A percentile compares a stretch with the other conserved stretches of the same genome.
phyloP scores from a whole-genome alignment of 129 eudicot species.

The Rutidosis leptorrhynchoides region DNA sequence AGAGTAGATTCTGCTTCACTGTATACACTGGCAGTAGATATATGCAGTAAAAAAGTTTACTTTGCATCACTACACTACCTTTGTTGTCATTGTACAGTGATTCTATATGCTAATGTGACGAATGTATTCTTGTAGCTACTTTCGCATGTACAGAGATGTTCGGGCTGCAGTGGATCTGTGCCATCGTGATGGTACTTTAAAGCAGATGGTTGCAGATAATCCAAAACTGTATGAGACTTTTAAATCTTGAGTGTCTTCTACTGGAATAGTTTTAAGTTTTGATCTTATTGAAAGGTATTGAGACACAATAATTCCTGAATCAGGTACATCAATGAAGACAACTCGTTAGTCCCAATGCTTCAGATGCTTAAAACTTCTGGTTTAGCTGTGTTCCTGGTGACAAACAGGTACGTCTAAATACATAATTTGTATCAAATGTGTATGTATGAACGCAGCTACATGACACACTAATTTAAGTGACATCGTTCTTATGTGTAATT shows the following conservation, averaged over 20 bases:
- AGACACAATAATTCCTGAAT: slow-evolving; percentile 1
- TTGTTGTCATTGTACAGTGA: not conserved
- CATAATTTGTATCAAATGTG: not conserved
- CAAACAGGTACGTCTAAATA: slow-evolving; percentile 64
- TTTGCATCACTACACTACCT: not conserved
- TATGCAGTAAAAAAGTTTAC: slow-evolving; percentile 1
- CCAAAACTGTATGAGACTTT: slow-evolving; percentile 52
- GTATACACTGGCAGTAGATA: not conserved
- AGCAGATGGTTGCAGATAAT: slow-evolving; percentile 94
- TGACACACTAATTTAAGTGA: slow-evolving; percentile 10
- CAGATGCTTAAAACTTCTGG: slow-evolving; percentile 87
- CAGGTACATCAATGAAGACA: slow-evolving; percentile 89
- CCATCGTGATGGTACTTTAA: slow-evolving; percentile 98
- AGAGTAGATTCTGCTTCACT: not conserved
- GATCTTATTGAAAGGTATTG: not conserved
- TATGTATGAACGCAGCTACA: slow-evolving; percentile 1
- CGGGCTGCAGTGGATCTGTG: slow-evolving; percentile 96
- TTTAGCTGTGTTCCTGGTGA: slow-evolving; percentile 78
- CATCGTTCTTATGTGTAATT: slow-evolving; percentile 1
- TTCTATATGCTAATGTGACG: slow-evolving; percentile 16
- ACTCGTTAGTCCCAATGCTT: slow-evolving; percentile 76
- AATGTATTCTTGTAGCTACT: slow-evolving; percentile 56
- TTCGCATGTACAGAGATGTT: slow-evolving; percentile 86
- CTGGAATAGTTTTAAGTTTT: not conserved
- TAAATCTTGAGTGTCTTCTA: slow-evolving; percentile 5